Evolutionary conservation across 169 alveolate genomes (phyloP).

Genomic region (Cryptosporidium meleagridis): DNA sequence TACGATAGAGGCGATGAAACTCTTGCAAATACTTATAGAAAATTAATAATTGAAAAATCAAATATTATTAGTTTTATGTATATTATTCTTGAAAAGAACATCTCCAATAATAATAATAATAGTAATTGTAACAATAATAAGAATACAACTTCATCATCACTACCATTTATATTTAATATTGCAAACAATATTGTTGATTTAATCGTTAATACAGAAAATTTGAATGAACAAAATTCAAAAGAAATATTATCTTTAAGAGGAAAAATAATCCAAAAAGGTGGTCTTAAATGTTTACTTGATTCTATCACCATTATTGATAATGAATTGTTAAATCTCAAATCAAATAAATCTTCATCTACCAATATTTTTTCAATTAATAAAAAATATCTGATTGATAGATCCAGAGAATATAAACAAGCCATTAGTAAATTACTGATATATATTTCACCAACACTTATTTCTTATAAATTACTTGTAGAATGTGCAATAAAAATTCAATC

Average conservation of each 20-base stretch:
- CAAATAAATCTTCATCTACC: not conserved
- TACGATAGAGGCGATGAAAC: constrained; percentile 70
- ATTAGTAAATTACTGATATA: constrained; percentile 32
- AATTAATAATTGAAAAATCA: constrained; percentile 21
- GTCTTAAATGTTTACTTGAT: constrained; percentile 58
- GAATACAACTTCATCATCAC: not conserved
- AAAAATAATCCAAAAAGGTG: constrained; percentile 49
- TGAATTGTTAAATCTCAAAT: constrained; percentile 1
- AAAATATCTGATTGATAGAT: constrained; percentile 46
- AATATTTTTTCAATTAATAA: constrained; percentile 4
- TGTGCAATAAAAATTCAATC: constrained; percentile 43
- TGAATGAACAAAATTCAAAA: constrained; percentile 19
- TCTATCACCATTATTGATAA: constrained; percentile 41
- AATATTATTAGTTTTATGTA: constrained; percentile 8
- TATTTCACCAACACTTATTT: constrained; percentile 47
- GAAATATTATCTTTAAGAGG: constrained; percentile 32
- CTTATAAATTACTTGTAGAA: constrained; percentile 30
- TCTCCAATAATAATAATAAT: not conserved
- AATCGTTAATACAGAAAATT: not conserved
- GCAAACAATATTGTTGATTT: constrained; percentile 60
- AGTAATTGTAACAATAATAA: not conserved
- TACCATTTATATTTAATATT: constrained; percentile 28
- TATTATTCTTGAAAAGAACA: not conserved
- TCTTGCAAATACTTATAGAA: constrained; percentile 31
- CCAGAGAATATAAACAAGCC: constrained; percentile 64